Percentiles rank a stretch among this genome's conserved stretches.
Conservation (phyloP, 2,329 filamentous ascomycete genomes). For the Fusarium nanum region DNA sequence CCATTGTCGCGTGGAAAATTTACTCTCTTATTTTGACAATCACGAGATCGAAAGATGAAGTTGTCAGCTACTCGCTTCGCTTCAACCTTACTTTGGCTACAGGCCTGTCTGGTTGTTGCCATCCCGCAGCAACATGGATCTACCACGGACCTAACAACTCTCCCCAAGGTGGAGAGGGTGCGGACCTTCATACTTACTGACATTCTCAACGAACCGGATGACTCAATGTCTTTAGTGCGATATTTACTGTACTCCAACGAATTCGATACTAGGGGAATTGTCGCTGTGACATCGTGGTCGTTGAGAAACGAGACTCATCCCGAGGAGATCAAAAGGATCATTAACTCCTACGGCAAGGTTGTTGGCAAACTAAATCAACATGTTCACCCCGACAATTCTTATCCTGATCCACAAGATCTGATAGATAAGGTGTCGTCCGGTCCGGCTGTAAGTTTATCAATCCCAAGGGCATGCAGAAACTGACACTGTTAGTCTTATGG, state of each 20-base stretch:
- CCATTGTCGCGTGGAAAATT: background rate
- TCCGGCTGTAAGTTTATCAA: background rate
- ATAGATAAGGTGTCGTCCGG: background rate
- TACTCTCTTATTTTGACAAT: too few species aligned
- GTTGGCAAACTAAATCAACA: constrained; percentile 20
- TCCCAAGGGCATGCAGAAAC: fast-evolving
- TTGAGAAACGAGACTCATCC: constrained; percentile 11
- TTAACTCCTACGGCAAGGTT: constrained; percentile 3
- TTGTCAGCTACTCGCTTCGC: background rate
- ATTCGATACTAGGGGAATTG: constrained; percentile 9
- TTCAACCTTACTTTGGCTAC: background rate
- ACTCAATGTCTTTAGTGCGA: constrained; percentile 19
- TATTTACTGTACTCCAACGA: constrained; percentile 20
- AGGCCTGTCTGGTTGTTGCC: background rate
- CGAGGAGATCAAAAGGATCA: constrained; percentile 7
- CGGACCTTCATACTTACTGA: constrained; percentile 16
- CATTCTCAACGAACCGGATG: constrained; percentile 9
- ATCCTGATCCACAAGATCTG: background rate
- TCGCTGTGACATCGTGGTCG: constrained; percentile 14
- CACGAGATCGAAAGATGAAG: background rate
- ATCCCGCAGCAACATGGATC: background rate
- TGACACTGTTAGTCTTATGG: constrained; percentile 8
- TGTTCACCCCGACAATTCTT: constrained; percentile 8
- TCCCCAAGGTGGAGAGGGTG: background rate
- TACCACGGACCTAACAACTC: background rate